Base-by-base conservation (phyloP, 2,329 filamentous ascomycete species). In the Dissoconium aciculare region DNA sequence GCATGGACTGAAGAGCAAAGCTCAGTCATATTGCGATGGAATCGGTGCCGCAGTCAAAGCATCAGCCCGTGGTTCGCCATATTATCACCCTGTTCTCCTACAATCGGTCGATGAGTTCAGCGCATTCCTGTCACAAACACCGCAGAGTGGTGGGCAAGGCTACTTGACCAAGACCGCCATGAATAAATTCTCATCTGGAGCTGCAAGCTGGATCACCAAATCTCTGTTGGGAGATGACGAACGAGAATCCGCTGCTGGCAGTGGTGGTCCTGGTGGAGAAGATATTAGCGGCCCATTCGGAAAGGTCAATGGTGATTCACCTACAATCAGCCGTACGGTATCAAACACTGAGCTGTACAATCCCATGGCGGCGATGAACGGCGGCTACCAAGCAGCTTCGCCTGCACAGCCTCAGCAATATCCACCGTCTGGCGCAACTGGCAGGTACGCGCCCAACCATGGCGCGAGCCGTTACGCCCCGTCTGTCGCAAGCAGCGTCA, bases 161-260 rank as follows among this genome's bases (percentile, higher is more conserved):
- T 93, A 87, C 82, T 89, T 98, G 31, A 78, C 83, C 1, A 93
- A 89, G 54, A 84, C 87, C 5, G 94, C 74, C 54, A 91, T 95
- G 70, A 85, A 91, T 55, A 93, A 91, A 56, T 83, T 95, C 0
- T 89, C 85, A 2, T 84, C 79, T 38, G 83, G 79, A 17, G 73
- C 95, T 51, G 85, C 83, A 69, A 84, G 75, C 41, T 83, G 79
- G 36, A 94, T 99, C 58, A 95, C 85, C 58, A 94, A 84, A 48
- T 98, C 98, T 50, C 84, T 98, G 37, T 75, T 80, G 30, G 91
- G 89, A 10, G 87, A 94, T 36, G 87, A 95, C 32, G 71, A 71
- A 31, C 78, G 83, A 30, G 64, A 65, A 17, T 38, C 39, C 5
- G 64, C 64, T 6, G 66, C 65, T 15, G 29, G 17, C 16, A 19